Evolutionary conservation across 371 early-diverging fungal genomes (phyloP), one percentile per base, ranked within the genome.

Genomic region (Zychaea mexicana): DNA sequence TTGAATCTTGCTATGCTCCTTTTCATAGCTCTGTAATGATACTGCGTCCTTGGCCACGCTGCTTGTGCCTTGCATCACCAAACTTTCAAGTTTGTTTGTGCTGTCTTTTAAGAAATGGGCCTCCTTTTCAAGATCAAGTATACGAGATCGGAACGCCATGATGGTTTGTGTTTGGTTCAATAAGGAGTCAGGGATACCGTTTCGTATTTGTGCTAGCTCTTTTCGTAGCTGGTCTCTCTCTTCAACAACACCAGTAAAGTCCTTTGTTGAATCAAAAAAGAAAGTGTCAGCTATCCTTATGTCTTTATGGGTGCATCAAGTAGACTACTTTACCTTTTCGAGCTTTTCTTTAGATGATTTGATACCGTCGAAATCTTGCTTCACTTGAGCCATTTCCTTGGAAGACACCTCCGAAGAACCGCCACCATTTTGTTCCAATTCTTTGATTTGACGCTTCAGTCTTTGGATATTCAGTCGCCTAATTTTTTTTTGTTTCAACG

Each of bases 221-320:
- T 84, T 75, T 63, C 91, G 87, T 17, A 93, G 71, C 9, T 76
- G 66, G 56, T 92, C 71, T 77, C 85, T 88, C 65, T 77, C 79
- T 46, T 84, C 78, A 31, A 85, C 79, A 5, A 88, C 85, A 8
- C 71, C 66, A 31, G 83, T 71, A 68, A 90, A 90, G 12, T 93
- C 90, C 70, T 81, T 58, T 49, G n/a, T 24, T 22, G 3, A 6
- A 45, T 10, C n/a, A n/a, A n/a, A n/a, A n/a, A n/a, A n/a, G n/a
- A 45, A 49, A 22, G 0, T 8, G 22, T 49, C 9, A 24, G 49
- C 6, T 24, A 0, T 49, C 24, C 4, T 49, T 49, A 19, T 24
- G 12, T 45, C 45, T 19, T 12, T 45, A 24, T 22, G 10, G 8
- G 24, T 49, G 24, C 12, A 49, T 24, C n/a, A 45, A 5, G 4